These are phyloP conservation scores for Malus hybrid DNA, from an alignment of 331 rosid species.

Conservation along the genomic window DNA sequence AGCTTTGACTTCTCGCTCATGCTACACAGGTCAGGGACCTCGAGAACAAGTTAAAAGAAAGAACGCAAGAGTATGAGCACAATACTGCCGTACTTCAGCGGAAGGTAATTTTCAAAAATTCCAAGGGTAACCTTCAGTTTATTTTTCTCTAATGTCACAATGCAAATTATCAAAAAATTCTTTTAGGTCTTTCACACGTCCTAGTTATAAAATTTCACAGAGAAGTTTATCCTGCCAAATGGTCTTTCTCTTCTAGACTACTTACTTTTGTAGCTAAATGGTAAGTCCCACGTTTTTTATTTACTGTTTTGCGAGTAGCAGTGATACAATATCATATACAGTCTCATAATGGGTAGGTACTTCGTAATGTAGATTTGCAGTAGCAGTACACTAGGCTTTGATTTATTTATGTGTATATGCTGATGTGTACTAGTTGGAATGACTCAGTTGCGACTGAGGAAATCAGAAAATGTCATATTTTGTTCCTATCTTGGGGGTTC, in stretches of 20 bases:
- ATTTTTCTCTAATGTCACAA: neutral
- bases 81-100: slow-evolving; percentile 34
- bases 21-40: slow-evolving; percentile 51
- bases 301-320: neutral
- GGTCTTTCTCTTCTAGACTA: neutral
- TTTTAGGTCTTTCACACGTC: neutral
- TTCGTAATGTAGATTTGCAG: neutral
- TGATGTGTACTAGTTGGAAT: neutral
- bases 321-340: neutral
- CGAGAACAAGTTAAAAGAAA: slow-evolving; percentile 47
- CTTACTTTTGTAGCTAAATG: neutral
- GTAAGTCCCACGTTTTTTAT: neutral
- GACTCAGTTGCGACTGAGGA: neutral
- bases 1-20: neutral
- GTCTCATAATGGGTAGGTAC: neutral
- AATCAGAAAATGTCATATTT: neutral
- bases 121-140: neutral
- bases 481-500: neutral
- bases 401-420: neutral
- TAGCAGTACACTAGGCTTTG: neutral
- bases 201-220: neutral
- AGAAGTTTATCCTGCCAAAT: neutral
- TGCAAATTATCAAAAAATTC: neutral
- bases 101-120: slow-evolving; percentile 31
- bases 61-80: slow-evolving; percentile 43